Conservation (phyloP, 2,329 filamentous ascomycete genomes). For the Lachnellula cervina region DNA sequence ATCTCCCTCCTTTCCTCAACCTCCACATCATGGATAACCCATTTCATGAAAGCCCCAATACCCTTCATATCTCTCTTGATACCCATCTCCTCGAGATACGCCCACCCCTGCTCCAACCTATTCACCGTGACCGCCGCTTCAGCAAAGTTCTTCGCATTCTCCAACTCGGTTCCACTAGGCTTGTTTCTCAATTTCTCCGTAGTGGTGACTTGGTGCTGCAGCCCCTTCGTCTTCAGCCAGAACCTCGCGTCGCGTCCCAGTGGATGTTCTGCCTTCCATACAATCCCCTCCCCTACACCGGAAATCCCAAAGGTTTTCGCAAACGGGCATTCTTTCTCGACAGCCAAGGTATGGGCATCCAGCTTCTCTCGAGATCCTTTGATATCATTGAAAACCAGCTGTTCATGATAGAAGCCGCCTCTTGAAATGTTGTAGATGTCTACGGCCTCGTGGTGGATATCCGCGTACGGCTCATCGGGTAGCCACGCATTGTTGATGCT, state of each 20-base stretch:
- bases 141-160: slow-evolving; percentile 13
- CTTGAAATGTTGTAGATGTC: slow-evolving; percentile 21
- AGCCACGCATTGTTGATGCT: slow-evolving; percentile 20
- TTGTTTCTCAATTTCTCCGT: slow-evolving; percentile 9
- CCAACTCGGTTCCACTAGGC: not conserved
- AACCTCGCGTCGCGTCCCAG: slow-evolving; percentile 18
- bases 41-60: slow-evolving; percentile 7
- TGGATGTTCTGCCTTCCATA: slow-evolving; percentile 20
- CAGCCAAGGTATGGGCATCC: slow-evolving; percentile 11
- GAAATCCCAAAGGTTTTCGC: slow-evolving; percentile 16
- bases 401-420: slow-evolving; percentile 16
- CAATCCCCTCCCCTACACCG: slow-evolving; percentile 24
- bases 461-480: slow-evolving; percentile 12
- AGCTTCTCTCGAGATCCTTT: slow-evolving; percentile 4
- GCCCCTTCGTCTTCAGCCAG: slow-evolving; percentile 25
- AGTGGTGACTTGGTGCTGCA: slow-evolving; percentile 3
- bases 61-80: slow-evolving; percentile 7
- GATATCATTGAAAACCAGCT: slow-evolving; percentile 1
- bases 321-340: slow-evolving; percentile 24
- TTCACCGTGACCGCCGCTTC: slow-evolving; percentile 10
- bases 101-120: slow-evolving; percentile 20
- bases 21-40: slow-evolving; percentile 17
- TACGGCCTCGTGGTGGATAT: slow-evolving; percentile 13
- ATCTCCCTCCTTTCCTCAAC: slow-evolving; percentile 11
- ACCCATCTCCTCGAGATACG: slow-evolving; percentile 15